Base-by-base conservation (phyloP, 2,329 filamentous ascomycete species). In the Pseudonectria buxi region DNA sequence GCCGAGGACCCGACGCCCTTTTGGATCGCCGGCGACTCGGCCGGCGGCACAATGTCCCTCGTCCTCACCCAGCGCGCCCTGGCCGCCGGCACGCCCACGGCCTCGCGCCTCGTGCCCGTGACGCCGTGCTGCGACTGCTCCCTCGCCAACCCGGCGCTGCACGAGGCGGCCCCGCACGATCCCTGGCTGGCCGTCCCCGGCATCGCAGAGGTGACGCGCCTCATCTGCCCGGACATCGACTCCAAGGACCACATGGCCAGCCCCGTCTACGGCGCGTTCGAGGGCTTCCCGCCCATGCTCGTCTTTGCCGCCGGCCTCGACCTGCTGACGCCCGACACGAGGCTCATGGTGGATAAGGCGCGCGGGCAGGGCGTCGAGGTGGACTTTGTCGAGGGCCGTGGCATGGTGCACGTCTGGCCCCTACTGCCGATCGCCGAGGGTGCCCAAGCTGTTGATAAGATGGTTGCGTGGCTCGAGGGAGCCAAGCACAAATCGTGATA, bases 391-490 rank as follows among this genome's bases (percentile, higher is more conserved):
- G 28, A 50, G 11, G 56, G 57, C 11, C 47, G 52, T 40, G 54
- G 51, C 6, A 51, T 60, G 57, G 44, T 58, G 31, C 57, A 60
- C 24, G 54, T 54, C 7, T 60, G 57, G 56, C 54, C 54, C 5
- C 14, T 59, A 24, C 26, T 59, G 4, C 47, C 54, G 7, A 46
- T 56, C 4, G 46, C 47, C 16, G 57, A 60, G 37, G 54, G 47
- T 4, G 41, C 36, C 12, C 35, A 44, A 18, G 54, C 56, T 1
- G 32, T 54, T 14, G 46, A 55, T 5, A 47, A 37, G 35, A 53
- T 59, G 25, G 36, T 58, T 1, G 30, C 46, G 14, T 60, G 53
- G 49, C 24, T 60, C 26, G 40, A 43, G 18, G 27, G 42, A 27
- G 37, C 37, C 4, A 45, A 37, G 30, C 15, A 32, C 30, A 37